Percentiles rank a stretch among this genome's conserved stretches.
These are phyloP conservation scores for Neurospora sp. DNA, from an alignment of 495 filamentous ascomycete species.

Conservation along the genomic window DNA sequence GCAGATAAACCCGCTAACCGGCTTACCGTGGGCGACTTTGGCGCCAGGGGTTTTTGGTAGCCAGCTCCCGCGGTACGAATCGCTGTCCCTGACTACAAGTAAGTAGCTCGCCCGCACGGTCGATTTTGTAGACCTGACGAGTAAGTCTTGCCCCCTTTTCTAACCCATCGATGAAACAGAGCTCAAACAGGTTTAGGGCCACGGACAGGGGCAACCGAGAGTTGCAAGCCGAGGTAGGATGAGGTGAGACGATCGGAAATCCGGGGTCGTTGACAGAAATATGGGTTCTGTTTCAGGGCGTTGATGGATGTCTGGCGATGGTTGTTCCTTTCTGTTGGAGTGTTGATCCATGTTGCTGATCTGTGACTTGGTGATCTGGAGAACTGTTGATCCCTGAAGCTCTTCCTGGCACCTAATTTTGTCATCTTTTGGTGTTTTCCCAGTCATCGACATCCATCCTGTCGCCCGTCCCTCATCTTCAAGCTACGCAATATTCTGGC, in stretches of 20 bases:
- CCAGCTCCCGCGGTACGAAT: too few relatives aligned
- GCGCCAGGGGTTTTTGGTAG: too few relatives aligned
- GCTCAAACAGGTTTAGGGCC: too few relatives aligned
- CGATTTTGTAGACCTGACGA: too few relatives aligned
- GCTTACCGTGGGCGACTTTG: too few relatives aligned
- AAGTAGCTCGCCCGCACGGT: too few relatives aligned
- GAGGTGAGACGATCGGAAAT: background rate
- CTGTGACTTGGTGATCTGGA: background rate
- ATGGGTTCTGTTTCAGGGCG: background rate
- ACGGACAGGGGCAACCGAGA: too few relatives aligned
- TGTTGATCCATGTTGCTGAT: background rate
- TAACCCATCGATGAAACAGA: too few relatives aligned
- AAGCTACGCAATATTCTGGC: background rate
- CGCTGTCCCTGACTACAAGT: too few relatives aligned
- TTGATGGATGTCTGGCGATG: background rate
- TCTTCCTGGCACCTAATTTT: background rate
- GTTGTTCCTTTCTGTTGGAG: background rate
- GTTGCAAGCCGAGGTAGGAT: background rate
- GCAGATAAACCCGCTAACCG: too few relatives aligned
- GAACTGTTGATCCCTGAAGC: background rate
- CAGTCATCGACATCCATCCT: background rate
- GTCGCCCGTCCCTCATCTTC: background rate
- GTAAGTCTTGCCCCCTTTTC: too few relatives aligned
- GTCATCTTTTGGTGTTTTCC: background rate
- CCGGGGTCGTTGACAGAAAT: background rate